Evolutionary conservation across 768 basidiomycete species (phyloP).

Genomic region (Boletus reticuloceps): DNA sequence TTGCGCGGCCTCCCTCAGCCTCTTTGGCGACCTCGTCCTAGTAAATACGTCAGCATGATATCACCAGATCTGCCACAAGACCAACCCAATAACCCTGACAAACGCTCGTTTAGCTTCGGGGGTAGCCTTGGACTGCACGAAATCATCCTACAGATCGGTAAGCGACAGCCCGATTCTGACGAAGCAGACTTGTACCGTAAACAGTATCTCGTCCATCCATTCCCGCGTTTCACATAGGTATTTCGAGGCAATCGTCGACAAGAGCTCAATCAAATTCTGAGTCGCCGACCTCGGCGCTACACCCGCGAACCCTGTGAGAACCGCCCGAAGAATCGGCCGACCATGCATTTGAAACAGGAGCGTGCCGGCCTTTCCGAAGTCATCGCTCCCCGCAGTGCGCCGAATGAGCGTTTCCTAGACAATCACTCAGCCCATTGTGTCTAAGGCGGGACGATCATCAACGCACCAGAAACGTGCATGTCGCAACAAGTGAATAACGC

Average conservation of each 20-base stretch:
- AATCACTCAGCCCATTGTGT: neutral
- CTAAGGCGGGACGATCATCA: neutral
- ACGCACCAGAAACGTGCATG: slow-evolving; percentile 80
- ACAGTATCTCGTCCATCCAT: slow-evolving; percentile 76
- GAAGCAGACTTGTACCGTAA: slow-evolving; percentile 44
- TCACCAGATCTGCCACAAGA: neutral
- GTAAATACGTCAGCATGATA: neutral
- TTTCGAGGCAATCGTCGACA: slow-evolving; percentile 64
- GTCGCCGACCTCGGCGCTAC: slow-evolving; percentile 81
- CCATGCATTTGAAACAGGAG: slow-evolving; percentile 56
- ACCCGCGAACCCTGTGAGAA: slow-evolving; percentile 79
- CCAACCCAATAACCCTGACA: slow-evolving; percentile 64
- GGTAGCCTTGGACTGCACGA: slow-evolving; percentile 70
- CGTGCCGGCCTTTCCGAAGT: slow-evolving; percentile 53
- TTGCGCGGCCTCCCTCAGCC: slow-evolving; percentile 78
- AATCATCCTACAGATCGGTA: slow-evolving; percentile 53
- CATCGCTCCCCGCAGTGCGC: slow-evolving; percentile 61
- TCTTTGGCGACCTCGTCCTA: slow-evolving; percentile 70
- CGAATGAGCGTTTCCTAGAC: slow-evolving; percentile 59
- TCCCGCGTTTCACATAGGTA: slow-evolving; percentile 50
- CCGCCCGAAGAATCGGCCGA: slow-evolving; percentile 64
- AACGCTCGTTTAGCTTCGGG: slow-evolving; percentile 77
- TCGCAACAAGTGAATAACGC: slow-evolving; percentile 79
- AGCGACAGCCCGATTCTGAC: neutral
- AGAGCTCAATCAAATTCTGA: slow-evolving; percentile 80